phyloP scores from a whole-genome alignment of 164 flowering plant genomes.

The Saururus chinensis region DNA sequence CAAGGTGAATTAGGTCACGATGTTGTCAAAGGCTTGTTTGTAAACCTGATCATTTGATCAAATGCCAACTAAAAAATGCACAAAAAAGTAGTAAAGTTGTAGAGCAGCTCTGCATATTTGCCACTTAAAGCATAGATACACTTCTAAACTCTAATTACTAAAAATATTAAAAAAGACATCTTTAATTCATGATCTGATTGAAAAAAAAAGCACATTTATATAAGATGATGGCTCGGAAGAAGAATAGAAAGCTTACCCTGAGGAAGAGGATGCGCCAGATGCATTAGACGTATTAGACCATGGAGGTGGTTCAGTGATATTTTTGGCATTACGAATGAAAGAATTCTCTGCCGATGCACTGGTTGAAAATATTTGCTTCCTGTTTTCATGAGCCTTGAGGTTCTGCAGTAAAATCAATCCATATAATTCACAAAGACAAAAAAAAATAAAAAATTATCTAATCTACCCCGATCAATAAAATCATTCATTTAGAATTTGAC shows the following conservation, averaged over 20 bases:
- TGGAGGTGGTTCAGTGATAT: conserved; percentile 59
- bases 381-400: conserved; percentile 80
- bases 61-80: background rate
- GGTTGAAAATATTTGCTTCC: conserved; percentile 77
- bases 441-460: background rate
- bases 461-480: background rate
- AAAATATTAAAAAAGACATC: background rate
- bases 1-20: no score
- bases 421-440: background rate
- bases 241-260: conserved; percentile 27
- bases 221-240: background rate
- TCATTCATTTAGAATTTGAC: conserved; percentile 15
- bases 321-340: conserved; percentile 28
- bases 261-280: conserved; percentile 24
- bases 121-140: no score
- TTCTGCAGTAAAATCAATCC: conserved; percentile 29
- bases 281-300: conserved; percentile 54
- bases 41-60: background rate
- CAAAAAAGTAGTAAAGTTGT: no score
- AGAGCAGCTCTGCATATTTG: no score
- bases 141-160: background rate
- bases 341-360: conserved; percentile 49
- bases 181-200: background rate
- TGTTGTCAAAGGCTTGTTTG: background rate
- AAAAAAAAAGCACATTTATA: background rate